A percentile compares a stretch with the other conserved stretches of the same genome.
phyloP scores from a whole-genome alignment of 2,329 filamentous ascomycete species.

The Beauveria pseudobassiana region DNA sequence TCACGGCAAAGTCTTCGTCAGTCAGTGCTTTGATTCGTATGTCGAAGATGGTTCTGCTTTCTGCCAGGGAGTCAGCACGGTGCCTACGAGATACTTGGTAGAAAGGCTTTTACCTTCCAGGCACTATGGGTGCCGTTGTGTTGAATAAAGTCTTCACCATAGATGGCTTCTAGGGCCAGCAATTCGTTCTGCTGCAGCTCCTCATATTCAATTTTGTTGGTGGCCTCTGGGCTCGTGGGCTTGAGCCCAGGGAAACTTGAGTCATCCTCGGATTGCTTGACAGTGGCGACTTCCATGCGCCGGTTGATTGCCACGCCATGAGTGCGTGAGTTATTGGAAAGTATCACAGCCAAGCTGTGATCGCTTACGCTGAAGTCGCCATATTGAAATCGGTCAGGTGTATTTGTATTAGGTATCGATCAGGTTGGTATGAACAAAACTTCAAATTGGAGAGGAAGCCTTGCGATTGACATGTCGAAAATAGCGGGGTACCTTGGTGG shows the following conservation, averaged over 20 bases:
- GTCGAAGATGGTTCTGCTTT: conserved; percentile 75
- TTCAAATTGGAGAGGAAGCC: neutral
- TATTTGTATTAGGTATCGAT: neutral
- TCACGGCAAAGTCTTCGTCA: conserved; percentile 63
- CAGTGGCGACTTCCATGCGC: conserved; percentile 41
- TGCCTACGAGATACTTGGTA: conserved; percentile 14
- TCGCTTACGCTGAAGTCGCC: conserved; percentile 40
- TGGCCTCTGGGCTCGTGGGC: conserved; percentile 32
- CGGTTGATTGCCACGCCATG: conserved; percentile 47
- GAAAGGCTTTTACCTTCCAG: conserved; percentile 63
- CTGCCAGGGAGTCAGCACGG: conserved; percentile 31
- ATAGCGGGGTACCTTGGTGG: conserved; percentile 10
- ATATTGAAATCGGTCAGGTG: conserved; percentile 24
- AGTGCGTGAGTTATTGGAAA: conserved; percentile 27
- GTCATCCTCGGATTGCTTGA: conserved; percentile 35
- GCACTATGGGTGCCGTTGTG: conserved; percentile 63
- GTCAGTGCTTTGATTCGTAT: conserved; percentile 68
- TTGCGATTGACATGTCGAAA: neutral
- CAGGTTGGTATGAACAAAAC: conserved; percentile 2
- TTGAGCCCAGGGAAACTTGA: conserved; percentile 46
- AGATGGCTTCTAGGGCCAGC: conserved; percentile 78
- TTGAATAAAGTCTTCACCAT: conserved; percentile 77
- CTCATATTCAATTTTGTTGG: conserved; percentile 58
- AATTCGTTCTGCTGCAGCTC: conserved; percentile 85
- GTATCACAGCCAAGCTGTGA: conserved; percentile 48